Percentiles rank a stretch among this genome's conserved stretches.
Conservation (phyloP, 768 basidiomycete genomes). For the Astraeus odoratus region DNA sequence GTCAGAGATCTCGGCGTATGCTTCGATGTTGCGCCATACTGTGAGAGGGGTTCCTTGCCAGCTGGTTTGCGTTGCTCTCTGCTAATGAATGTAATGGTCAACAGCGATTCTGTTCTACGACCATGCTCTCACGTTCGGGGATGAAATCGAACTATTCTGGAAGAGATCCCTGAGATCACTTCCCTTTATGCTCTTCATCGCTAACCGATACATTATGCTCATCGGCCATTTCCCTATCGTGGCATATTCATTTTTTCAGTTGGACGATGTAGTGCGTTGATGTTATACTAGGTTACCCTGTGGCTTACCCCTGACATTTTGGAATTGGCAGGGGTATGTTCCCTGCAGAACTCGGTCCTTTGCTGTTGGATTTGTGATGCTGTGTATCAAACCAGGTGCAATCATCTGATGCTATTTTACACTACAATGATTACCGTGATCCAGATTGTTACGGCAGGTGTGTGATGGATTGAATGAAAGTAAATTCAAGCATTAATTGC, state of each 20-base stretch:
- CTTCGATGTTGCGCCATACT: too few species aligned
- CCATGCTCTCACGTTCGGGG: slow-evolving; percentile 34
- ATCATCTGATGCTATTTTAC: not conserved
- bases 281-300: too few species aligned
- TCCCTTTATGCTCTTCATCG: slow-evolving; percentile 32
- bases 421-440: too few species aligned
- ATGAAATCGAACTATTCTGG: slow-evolving; percentile 43
- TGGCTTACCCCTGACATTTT: too few species aligned
- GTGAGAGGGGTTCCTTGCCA: too few species aligned
- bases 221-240: slow-evolving; percentile 34
- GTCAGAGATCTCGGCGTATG: too few species aligned
- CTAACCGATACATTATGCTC: slow-evolving; percentile 35
- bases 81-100: too few species aligned
- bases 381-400: not conserved
- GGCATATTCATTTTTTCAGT: slow-evolving; percentile 29
- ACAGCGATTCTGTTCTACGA: too few species aligned
- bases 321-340: not conserved
- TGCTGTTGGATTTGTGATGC: not conserved
- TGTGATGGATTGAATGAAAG: not conserved
- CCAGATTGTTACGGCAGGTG: not conserved
- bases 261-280: too few species aligned
- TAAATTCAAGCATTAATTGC: not conserved
- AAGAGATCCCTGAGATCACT: slow-evolving; percentile 21
- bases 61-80: too few species aligned
- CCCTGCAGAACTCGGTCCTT: not conserved